Evolutionary conservation across 163 green algal genomes (phyloP), one percentile per base, ranked within the genome.

Genomic region (Chlamydomonas reinhardtii): DNA sequence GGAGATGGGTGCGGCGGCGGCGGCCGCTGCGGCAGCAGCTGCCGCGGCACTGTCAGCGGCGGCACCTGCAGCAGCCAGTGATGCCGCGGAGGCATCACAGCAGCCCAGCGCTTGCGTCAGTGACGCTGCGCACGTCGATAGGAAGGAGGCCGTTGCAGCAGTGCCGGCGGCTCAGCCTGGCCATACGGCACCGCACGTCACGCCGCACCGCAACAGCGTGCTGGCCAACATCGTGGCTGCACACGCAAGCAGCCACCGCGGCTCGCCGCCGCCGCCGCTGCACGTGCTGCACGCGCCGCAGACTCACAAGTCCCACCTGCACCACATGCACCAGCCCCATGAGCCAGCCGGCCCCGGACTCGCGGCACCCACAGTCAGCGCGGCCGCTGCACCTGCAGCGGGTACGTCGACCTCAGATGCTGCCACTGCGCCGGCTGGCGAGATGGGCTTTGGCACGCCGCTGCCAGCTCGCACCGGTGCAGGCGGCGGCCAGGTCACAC

Each of bases 241-340:
- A 17, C 75, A 83, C 20, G 77, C 66, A 11, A 22, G 76, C 77
- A 61, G 48, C 77, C 77, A 84, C 77, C 39, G 77, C 12, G 77
- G 77, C 64, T 84, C 77, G 29, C 77, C 77, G 65, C 77, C 77
- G 31, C 77, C 77, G 12, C 62, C 76, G 64, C 27, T 37, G n/a
- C 3, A 64, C 9, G 0, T 39, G 29, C 2, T 65, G n/a, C 12
- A 54, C 6, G n/a, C 19, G 1, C 20, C 16, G 39, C 29, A 27
- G 29, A 29, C 22, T 6, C 37, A 25, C 66, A 31, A 52, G 2
- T 2, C 31, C 5, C 76, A 43, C 61, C 20, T 15, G 25, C 59
- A 73, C 24, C 59, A 9, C 4, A n/a, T 27, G 6, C 31, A 15
- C 17, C 31, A 73, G 8, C 65, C 59, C 6, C 76, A 66, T n/a